Evolutionary conservation across 164 flowering plant genomes (phyloP).

Genomic region (Akebia trifoliata): DNA sequence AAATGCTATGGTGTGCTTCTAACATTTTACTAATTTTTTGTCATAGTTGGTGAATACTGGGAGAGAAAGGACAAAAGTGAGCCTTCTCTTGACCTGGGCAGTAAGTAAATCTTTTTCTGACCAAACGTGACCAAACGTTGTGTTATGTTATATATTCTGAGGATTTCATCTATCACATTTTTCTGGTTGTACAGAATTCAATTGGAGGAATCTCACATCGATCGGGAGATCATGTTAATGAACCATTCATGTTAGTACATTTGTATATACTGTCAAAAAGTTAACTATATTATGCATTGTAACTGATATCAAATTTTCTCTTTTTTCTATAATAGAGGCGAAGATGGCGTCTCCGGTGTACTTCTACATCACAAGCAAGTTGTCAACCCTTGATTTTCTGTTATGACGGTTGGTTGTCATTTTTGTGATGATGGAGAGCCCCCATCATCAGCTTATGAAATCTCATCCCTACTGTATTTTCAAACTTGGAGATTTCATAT

Average conservation of each 20-base stretch:
- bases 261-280: not conserved
- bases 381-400: constrained; percentile 46
- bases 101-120: constrained; percentile 35
- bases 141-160: not conserved
- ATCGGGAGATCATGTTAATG: constrained; percentile 89
- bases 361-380: constrained; percentile 99
- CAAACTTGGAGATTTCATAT: not conserved
- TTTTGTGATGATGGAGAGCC: constrained; percentile 20
- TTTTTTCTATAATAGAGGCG: constrained; percentile 45
- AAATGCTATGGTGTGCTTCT: constrained; percentile 3
- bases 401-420: constrained; percentile 57
- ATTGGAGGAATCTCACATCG: constrained; percentile 79
- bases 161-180: constrained; percentile 9
- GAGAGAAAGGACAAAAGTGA: constrained; percentile 84
- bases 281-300: not conserved
- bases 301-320: constrained; percentile 5
- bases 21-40: constrained; percentile 3
- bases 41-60: constrained; percentile 88
- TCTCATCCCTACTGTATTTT: not conserved
- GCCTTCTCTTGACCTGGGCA: constrained; percentile 96
- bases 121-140: not conserved
- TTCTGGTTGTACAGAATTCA: constrained; percentile 59
- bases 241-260: constrained; percentile 71
- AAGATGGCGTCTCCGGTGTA: constrained; percentile 90
- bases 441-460: constrained; percentile 3